Evolutionary conservation across 495 filamentous ascomycete species (phyloP).

Genomic region (Neurospora sp.): DNA sequence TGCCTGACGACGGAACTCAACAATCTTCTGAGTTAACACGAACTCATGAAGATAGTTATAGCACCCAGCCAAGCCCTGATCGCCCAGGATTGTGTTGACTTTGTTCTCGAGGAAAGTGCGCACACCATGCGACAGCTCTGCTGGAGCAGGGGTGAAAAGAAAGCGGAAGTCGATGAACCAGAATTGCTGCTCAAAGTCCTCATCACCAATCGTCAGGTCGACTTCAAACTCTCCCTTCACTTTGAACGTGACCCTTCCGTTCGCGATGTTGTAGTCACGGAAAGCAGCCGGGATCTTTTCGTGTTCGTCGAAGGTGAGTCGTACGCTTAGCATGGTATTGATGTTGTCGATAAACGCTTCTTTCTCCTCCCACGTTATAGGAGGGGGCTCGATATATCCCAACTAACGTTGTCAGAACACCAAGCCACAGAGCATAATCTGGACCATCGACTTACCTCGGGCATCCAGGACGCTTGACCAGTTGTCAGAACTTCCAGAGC

Average conservation of each 20-base stretch:
- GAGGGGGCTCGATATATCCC: conserved; percentile 67
- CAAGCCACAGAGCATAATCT: background rate
- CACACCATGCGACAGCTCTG: conserved; percentile 48
- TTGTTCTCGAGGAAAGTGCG: conserved; percentile 54
- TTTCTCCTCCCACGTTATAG: conserved; percentile 53
- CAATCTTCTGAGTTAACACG: conserved; percentile 78
- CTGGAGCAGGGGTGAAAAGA: conserved; percentile 57
- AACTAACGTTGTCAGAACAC: conserved; percentile 37
- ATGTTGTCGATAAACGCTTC: conserved; percentile 63
- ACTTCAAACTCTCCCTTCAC: conserved; percentile 83
- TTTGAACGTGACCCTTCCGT: conserved; percentile 77
- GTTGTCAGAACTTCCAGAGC: conserved; percentile 74
- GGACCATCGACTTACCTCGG: conserved; percentile 48
- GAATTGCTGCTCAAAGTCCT: conserved; percentile 69
- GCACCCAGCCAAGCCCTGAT: conserved; percentile 61
- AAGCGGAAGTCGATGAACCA: conserved; percentile 91
- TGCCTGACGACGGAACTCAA: conserved; percentile 67
- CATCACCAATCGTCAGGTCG: conserved; percentile 77
- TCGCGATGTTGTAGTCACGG: conserved; percentile 58
- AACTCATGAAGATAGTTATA: conserved; percentile 79
- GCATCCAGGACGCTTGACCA: conserved; percentile 63
- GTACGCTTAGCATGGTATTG: conserved; percentile 70
- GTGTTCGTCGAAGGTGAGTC: conserved; percentile 71
- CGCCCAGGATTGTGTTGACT: conserved; percentile 56
- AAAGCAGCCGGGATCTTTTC: conserved; percentile 65